Evolutionary conservation across 306 rosid genomes (phyloP), one percentile per base, ranked within the genome.

Genomic region (Prunus mume): DNA sequence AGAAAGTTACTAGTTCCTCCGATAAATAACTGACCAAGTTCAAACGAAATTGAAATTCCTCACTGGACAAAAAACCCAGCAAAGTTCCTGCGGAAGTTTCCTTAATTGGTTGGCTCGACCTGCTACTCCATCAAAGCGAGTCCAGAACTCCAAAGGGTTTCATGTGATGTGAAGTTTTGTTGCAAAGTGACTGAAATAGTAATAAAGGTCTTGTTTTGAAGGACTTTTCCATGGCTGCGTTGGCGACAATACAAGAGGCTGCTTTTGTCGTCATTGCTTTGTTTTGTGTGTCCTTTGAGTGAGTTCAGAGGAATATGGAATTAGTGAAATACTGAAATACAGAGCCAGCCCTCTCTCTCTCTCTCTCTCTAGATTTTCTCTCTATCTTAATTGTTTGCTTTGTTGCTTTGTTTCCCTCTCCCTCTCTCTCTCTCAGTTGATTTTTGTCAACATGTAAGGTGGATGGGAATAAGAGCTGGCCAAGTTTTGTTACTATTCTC

Each of bases 391-490:
- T 60, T 67, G 47, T 75, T 76, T 73, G 68, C 63, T 76, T 77
- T 68, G 69, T 67, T 55, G 28, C 69, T 81, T 49, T 56, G 15
- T 80, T 47, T 75, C 47, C 71, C 78, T 72, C 78, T 61, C 78
- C 65, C 78, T 52, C 75, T 56, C 60, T 64, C 41, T 73, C 74
- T 65, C 54, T 73, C 74, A 72, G 27, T 60, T 70, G 71, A 32
- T 18, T 45, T 68, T 82, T 75, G 88, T 68, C 87, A 67, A 49
- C 24, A 58, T 15, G 77, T 77, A 79, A 47, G 83, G 69, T 78
- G 85, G 87, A 87, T 63, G 81, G 77, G 87, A 85, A 87, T 83
- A 82, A 87, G 87, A 81, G 85, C 82, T 79, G 89, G 83, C 83
- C 80, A 65, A 47, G 76, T 15, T 79, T 77, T 71, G 85, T 85